Conservation (phyloP, 306 rosid species). For the Acacia confusa region DNA sequence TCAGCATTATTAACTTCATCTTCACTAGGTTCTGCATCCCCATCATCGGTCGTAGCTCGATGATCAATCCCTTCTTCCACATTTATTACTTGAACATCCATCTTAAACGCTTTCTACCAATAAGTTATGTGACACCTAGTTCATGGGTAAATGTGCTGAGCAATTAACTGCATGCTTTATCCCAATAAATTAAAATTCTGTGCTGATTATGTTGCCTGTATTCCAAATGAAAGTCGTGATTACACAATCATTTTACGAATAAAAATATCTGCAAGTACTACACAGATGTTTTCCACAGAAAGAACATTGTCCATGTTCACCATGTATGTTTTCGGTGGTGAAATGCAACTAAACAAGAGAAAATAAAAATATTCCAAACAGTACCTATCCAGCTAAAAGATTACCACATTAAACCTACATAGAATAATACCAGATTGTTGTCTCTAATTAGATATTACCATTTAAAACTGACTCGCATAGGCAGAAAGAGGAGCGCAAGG, state of each 20-base stretch:
- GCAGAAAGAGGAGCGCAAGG: background rate
- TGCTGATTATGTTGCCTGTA: conserved; percentile 23
- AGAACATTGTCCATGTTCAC: background rate
- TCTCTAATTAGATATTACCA: background rate
- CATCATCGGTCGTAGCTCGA: conserved; percentile 47
- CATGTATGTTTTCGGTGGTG: background rate
- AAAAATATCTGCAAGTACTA: background rate
- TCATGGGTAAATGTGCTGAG: conserved; percentile 27
- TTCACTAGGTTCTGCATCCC: conserved; percentile 47
- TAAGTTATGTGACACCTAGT: conserved; percentile 27
- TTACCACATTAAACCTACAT: background rate
- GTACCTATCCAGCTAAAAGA: background rate
- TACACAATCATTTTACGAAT: conserved; percentile 11
- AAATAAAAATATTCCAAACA: background rate
- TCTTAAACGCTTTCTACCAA: conserved; percentile 35
- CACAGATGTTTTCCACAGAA: conserved; percentile 12
- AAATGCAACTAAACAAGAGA: background rate
- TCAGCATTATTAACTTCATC: conserved; percentile 55
- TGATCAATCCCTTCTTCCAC: conserved; percentile 61
- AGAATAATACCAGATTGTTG: background rate
- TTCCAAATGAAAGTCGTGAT: conserved; percentile 30
- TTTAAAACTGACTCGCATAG: background rate
- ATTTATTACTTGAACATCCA: conserved; percentile 79
- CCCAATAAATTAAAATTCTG: conserved; percentile 31
- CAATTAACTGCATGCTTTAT: conserved; percentile 32